Base-by-base conservation (phyloP, 495 filamentous ascomycete species). In the Penicillium chermesinum region DNA sequence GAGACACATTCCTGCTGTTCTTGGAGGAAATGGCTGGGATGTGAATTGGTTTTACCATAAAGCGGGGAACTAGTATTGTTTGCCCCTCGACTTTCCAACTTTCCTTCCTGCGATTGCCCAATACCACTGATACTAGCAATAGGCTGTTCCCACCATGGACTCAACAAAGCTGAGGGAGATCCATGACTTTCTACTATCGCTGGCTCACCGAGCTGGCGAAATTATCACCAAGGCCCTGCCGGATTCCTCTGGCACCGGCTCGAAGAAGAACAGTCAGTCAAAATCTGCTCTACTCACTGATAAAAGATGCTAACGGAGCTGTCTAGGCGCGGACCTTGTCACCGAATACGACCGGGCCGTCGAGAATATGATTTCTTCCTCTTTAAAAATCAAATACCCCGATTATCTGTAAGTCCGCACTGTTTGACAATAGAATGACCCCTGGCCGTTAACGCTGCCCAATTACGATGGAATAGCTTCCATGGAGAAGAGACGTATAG, bases 401-500 rank as follows among this genome's bases (percentile, higher is more conserved):
- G 47, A 69, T 50, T 90, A 83, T 67, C 63, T 72, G 74, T 78
- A 68, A n/a, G n/a, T n/a, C n/a, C 19, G 32, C 38, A 22, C 19
- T 22, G 40, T 48, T n/a, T n/a, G n/a, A n/a, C n/a, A n/a, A n/a
- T n/a, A n/a, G n/a, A n/a, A n/a, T n/a, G n/a, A n/a, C n/a, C n/a
- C n/a, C n/a, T n/a, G n/a, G n/a, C n/a, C n/a, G n/a, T n/a, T n/a
- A n/a, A n/a, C n/a, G n/a, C n/a, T n/a, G n/a, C 10, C 25, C 16
- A n/a, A 25, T 21, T 42, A 13, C 17, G 10, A n/a, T n/a, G n/a
- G n/a, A 22, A 44, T 56, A 68, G 63, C 38, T 91, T 93, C 64
- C 76, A 91, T 50, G 88, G 88, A 59, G 88, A 93, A 60, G 89
- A 95, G 64, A 94, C 86, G 15, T 93, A 91, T 75, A 66, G 83